Evolutionary conservation across 148 eudicot species (phyloP).

Genomic region (Rhododendron molle): DNA sequence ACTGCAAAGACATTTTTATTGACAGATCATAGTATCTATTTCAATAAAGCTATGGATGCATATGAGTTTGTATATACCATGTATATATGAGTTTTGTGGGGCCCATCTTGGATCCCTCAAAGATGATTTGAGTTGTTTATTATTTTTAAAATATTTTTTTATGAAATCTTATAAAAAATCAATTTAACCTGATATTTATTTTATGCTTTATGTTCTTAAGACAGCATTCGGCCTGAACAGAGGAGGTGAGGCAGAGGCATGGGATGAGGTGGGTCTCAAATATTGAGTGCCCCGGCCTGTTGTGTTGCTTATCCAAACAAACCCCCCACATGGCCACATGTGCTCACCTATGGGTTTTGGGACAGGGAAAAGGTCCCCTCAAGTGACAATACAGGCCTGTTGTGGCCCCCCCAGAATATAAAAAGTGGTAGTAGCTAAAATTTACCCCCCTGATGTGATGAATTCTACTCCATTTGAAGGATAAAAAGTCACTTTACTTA

Average conservation of each 20-base stretch:
- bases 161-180: no score
- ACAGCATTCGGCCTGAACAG: background rate
- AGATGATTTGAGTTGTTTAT: rapidly evolving
- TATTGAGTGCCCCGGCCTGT: background rate
- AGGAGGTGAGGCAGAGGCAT: background rate
- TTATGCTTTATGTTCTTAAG: no score
- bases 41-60: no score
- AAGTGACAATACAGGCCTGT: background rate
- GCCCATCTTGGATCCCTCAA: rapidly evolving
- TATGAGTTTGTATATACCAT: no score
- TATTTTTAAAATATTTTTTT: no score
- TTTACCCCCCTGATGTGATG: background rate
- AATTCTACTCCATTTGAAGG: background rate
- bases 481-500: background rate
- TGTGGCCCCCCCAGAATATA: background rate
- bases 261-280: background rate
- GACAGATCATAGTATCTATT: background rate
- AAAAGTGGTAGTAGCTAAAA: background rate
- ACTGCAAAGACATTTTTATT: background rate
- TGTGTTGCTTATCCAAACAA: background rate
- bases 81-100: no score
- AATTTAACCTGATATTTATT: no score
- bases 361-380: background rate
- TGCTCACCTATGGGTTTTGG: background rate
- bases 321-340: background rate